A percentile compares a stretch with the other conserved stretches of the same genome.
Evolutionary conservation across 148 eudicot species (phyloP).

Genomic region (Vaccinium darrowii): DNA sequence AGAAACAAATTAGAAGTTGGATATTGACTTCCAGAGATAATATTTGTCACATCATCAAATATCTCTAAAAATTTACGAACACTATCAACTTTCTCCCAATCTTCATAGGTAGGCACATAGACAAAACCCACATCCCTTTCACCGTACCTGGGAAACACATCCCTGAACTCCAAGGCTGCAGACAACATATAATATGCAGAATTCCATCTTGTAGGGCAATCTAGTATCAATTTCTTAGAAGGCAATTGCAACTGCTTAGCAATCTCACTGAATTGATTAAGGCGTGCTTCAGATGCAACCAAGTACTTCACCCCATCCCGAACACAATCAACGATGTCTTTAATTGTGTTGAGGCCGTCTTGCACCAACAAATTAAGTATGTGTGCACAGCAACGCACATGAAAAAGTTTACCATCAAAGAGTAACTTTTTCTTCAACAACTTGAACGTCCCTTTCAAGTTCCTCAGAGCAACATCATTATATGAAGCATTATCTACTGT

Average conservation of each 20-base stretch:
- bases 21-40: too few species aligned
- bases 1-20: too few species aligned
- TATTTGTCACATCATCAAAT: too few species aligned
- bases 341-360: neutral
- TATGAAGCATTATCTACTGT: conserved; percentile 2
- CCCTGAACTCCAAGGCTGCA: too few species aligned
- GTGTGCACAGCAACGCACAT: neutral
- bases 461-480: neutral
- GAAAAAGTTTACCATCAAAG: neutral
- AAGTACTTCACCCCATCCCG: neutral
- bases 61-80: too few species aligned
- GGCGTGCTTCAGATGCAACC: neutral
- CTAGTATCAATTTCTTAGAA: neutral
- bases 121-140: too few species aligned
- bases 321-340: neutral
- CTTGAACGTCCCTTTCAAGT: neutral
- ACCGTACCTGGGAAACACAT: too few species aligned
- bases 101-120: too few species aligned
- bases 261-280: conserved; percentile 3
- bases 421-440: neutral
- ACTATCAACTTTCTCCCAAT: too few species aligned
- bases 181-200: neutral
- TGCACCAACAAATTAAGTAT: neutral
- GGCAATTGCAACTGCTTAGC: neutral
- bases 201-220: neutral